Evolutionary conservation across 768 basidiomycete species (phyloP), one percentile per base, ranked within the genome.

Genomic region (Tylopilus subfusipes): DNA sequence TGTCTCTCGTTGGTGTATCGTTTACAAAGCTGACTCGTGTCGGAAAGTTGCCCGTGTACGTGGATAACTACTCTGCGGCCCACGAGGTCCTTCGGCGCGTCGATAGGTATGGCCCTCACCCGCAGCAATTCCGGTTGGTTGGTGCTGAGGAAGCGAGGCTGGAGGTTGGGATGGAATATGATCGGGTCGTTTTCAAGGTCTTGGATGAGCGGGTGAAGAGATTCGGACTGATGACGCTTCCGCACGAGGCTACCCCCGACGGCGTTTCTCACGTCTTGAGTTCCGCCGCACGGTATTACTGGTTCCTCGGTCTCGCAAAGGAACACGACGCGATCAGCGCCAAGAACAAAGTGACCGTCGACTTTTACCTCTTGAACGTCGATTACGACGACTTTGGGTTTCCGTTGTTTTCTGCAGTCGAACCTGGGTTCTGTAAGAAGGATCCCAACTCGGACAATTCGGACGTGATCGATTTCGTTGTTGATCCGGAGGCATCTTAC

Each of bases 401-500:
- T 1, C 19, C 29, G 16, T 5, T 53, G 33, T 24, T 42, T 25
- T 1, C 14, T 19, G 48, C 57, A 1, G 38, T 16, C 11, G 46
- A 44, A 29, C 54, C 51, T 11, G 51, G 53, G 13, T 38, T 56
- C 14, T 49, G 46, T 52, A 24, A n/a, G 14, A 52, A 30, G 33
- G 53, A 58, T 25, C 43, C 25, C 19, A 39, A 25, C 6, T 6
- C 1, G 31, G 38, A 30, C 2, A 13, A 21, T 14, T 25, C 25
- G 6, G n/a, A 56, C 25, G 31, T 61, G 31, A 57, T 66, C n/a
- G 55, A 66, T 36, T 57, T 66, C 24, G 51, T 52, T 14, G 50
- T 66, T 13, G 62, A 73, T 13, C 62, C 68, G 25, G 13, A 54
- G 1, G 66, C 48, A 5, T 27, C 53, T 2, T 68, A 76, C 14